Conservation (phyloP, 805 yeast species). For the Zygosaccharomyces rouxii region DNA sequence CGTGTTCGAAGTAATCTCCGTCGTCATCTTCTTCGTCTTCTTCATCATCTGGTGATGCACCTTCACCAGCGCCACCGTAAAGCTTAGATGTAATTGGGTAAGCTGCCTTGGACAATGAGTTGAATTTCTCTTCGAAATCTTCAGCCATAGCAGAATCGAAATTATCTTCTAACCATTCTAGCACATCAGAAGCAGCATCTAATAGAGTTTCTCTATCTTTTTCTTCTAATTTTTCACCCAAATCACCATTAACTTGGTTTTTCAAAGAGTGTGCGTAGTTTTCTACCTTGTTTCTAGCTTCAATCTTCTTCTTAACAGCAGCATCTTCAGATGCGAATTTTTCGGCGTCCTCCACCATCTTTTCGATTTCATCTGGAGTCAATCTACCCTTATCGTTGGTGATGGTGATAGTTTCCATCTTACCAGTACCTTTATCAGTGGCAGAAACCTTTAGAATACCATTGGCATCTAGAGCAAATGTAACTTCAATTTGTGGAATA, state of each 20-base stretch:
- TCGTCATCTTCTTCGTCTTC: conserved; percentile 52
- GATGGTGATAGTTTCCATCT: conserved; percentile 83
- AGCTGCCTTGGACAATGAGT: conserved; percentile 72
- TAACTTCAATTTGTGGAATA: conserved; percentile 96
- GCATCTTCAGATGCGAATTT: conserved; percentile 89
- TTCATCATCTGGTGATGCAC: conserved; percentile 41
- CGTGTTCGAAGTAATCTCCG: conserved; percentile 59
- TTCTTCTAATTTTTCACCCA: conserved; percentile 77
- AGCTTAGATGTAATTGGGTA: conserved; percentile 90
- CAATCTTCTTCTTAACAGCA: conserved; percentile 75
- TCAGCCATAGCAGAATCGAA: conserved; percentile 83
- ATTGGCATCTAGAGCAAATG: conserved; percentile 94
- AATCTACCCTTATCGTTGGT: conserved; percentile 93
- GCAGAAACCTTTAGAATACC: conserved; percentile 96
- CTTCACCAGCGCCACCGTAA: conserved; percentile 55
- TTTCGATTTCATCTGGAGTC: conserved; percentile 89
- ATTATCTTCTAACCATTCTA: conserved; percentile 85
- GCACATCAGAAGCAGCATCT: conserved; percentile 82
- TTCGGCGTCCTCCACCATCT: conserved; percentile 97
- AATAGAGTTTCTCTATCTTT: conserved; percentile 85
- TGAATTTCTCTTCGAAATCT: conserved; percentile 90
- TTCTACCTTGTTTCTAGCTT: conserved; percentile 82
- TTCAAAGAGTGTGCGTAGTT: conserved; percentile 81
- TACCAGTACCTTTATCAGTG: conserved; percentile 91
- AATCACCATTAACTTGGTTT: conserved; percentile 58